Base-by-base conservation (phyloP, 2,329 filamentous ascomycete genomes). In the Alternaria rosae region DNA sequence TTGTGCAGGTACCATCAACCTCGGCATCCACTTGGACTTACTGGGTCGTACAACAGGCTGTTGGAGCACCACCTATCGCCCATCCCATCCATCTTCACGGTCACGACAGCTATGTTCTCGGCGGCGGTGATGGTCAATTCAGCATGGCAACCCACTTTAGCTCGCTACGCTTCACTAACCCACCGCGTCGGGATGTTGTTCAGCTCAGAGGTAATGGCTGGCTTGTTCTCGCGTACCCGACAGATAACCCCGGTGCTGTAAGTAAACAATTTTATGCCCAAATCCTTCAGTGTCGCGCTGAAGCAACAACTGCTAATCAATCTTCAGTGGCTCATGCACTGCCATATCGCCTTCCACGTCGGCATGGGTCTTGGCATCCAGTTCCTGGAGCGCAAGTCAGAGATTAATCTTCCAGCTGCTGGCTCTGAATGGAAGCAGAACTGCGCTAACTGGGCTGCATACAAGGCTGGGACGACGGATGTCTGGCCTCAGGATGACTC, bases 161-260 rank as follows among this genome's bases (percentile, higher is more conserved):
- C n/a, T 66, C 69, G 3, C 67, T 83, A 3, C 71, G 70, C 17
- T 79, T 79, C 62, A 64, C 48, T 8, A 79, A 80, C 26, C 78
- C 78, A 10, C 65, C 73, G 13, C 74, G 78, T 25, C 72, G 79
- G 10, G 78, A 81, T 52, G 75, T 77, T 6, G 68, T 70, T 17
- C 64, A 75, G 32, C 69, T 80, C 5, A 76, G 69, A 0, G 67
- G 56, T 4, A 56, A 56, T 3, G 78, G 78, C 6, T 82, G 83
- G 70, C 81, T 81, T 11, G 82, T 86, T 21, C 71, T 87, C 38
- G 84, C 84, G 38, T 85, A 85, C 72, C 70, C 76, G 50, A 82
- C 83, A 2, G 78, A 81, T 54, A 86, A 86, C 69, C 84, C 85
- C 3, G 86, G 85, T 20, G 72, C 73, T 13, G 47, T 51, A 51